Evolutionary conservation across 176 grass and related monocot genomes (phyloP).

Genomic region (Aegilops bicornis): DNA sequence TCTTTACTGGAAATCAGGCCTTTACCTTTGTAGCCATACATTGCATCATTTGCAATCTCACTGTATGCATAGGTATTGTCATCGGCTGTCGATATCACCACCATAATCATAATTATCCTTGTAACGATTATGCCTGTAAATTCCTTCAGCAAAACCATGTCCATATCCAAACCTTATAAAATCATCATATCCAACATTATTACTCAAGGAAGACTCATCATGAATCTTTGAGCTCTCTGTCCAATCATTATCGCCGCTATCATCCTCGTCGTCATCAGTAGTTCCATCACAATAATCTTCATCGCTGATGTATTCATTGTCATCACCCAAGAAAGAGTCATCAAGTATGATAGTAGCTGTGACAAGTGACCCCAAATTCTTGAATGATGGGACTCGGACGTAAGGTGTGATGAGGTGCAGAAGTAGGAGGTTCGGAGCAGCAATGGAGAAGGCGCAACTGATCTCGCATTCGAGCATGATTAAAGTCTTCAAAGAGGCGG

Average conservation of each 20-base stretch:
- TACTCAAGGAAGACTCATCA: background rate
- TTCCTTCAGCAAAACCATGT: background rate
- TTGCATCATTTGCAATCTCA: conserved; percentile 31
- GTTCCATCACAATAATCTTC: conserved; percentile 17
- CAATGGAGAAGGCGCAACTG: background rate
- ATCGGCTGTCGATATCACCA: conserved; percentile 31
- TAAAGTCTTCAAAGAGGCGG: conserved; percentile 18
- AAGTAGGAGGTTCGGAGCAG: conserved; percentile 22
- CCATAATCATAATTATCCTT: conserved; percentile 5
- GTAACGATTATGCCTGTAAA: background rate
- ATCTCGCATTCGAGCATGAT: conserved; percentile 16
- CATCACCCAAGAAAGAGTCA: conserved; percentile 7
- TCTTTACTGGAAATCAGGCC: background rate
- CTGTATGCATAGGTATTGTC: conserved; percentile 14
- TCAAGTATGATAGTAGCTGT: conserved; percentile 29
- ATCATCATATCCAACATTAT: background rate
- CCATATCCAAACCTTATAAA: background rate
- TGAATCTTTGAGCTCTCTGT: background rate
- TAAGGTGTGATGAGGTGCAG: background rate
- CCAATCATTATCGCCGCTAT: background rate
- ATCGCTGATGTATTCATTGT: background rate
- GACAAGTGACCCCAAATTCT: background rate
- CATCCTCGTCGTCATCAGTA: background rate
- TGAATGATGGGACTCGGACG: conserved; percentile 6
- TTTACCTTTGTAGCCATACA: background rate